Evolutionary conservation across 768 basidiomycete genomes (phyloP), one percentile per base, ranked within the genome.

Genomic region (Boletellus emodensis): DNA sequence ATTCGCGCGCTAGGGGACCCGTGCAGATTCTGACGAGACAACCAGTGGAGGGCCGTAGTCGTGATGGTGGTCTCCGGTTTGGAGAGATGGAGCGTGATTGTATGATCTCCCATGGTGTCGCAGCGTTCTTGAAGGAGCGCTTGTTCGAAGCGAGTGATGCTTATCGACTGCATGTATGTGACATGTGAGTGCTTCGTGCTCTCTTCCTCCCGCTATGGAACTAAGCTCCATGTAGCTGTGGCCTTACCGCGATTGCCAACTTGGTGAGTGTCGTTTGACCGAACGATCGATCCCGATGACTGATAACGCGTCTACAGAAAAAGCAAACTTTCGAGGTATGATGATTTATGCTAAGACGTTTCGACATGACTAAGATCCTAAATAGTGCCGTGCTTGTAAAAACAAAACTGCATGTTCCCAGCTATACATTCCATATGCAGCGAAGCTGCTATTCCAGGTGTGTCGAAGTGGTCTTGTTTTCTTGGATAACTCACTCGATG

Each of bases 81-180:
- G 96, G 96, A 78, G 96, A 99, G 80, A 99, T 99, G 96, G 96
- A 99, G 67, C 90, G 93, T 68, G 95, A 97, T 81, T 98, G 96
- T 69, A 99, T 99, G 96, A 95, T 99, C 54, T 96, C 96, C 20
- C 96, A 99, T 74, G 96, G 96, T 66, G 94, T 98, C 56, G 95
- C 96, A 40, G 92, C 83, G 2, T 98, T 98, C 83, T 71, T 98
- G 71, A 97, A 97, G 72, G 96, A 98, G 74, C 87, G 96, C 51
- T 75, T 98, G 67, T 94, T 94, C 60, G 91, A 94, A 65, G 92
- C 90, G 28, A 90, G 88, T 64, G 87, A 94, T 67, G 91, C 90
- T 10, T 95, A 95, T 71, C 85, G 94, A 38, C 72, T 97, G 34
- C 94, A 97, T 65, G 92, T 96, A 53, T 97, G 94, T 67, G 94